phyloP scores from a whole-genome alignment of 176 grass and related monocot species.

The Phragmites australis region DNA sequence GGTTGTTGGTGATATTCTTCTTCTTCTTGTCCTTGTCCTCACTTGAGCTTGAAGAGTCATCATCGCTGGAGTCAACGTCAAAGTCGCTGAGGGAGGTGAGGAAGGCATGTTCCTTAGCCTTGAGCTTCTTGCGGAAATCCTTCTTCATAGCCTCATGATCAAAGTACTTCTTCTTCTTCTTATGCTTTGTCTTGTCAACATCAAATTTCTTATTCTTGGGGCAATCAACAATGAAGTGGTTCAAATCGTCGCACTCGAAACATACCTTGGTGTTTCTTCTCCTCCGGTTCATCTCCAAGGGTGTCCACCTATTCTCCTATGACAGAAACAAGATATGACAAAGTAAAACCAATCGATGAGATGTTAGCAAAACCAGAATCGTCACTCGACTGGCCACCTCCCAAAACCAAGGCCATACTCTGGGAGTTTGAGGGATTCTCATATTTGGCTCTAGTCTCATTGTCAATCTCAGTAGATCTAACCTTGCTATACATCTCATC shows the following conservation, averaged over 20 bases:
- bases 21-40: background rate
- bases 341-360: background rate
- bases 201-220: too few relatives aligned
- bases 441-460: background rate
- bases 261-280: background rate
- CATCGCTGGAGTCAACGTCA: too few relatives aligned
- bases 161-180: background rate
- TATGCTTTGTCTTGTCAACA: background rate
- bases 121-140: too few relatives aligned
- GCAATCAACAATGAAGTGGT: too few relatives aligned
- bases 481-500: background rate
- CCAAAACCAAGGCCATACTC: background rate
- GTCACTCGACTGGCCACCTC: background rate
- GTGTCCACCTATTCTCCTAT: background rate
- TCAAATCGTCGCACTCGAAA: background rate
- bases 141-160: too few relatives aligned
- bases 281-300: background rate
- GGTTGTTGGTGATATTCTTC: background rate
- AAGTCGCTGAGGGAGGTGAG: too few relatives aligned
- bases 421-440: background rate
- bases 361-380: background rate
- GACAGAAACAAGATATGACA: background rate
- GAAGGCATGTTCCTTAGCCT: too few relatives aligned
- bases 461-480: background rate
- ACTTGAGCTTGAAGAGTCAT: background rate